Base-by-base conservation (phyloP, 2,329 filamentous ascomycete genomes). In the Gaeumannomyces tritici region DNA sequence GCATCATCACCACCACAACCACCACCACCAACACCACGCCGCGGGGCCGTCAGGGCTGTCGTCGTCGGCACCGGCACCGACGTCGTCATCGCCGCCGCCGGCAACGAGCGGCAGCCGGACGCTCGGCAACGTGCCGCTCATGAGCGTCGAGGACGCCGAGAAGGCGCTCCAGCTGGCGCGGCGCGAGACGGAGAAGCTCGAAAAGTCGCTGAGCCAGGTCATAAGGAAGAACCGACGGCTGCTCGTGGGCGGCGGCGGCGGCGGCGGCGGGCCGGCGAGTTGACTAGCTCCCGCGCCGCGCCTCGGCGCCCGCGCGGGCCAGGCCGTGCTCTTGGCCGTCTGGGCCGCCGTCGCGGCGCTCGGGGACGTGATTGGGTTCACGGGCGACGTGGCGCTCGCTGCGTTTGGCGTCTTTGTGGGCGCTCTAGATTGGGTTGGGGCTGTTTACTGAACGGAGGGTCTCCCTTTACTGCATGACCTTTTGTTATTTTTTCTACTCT, bases 61-160 rank as follows among this genome's bases (percentile, higher is more conserved):
- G 31, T 58, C 35, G 47, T 42, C 27, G 47, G 55, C 57, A 27
- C 63, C 11, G 62, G 31, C 7, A 33, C 58, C 35, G 54, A 42
- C 27, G 33, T 51, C 57, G 42, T 63, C 11, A 61, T 62, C 56
- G 65, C 69, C 55, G 66, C 67, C 61, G 67, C 66, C 51, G 21
- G 33, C 58, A 33, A 62, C 60, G 51, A 58, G n/a, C n/a, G n/a
- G 63, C 21, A 61, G 33, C 54, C 60, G 66, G 72, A 75, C 42
- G n/a, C 76, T 79, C 61, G 75, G 74, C 47, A 79, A 77, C 63
- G 82, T 84, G 65, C 80, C 81, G 6, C 73, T 85, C 9, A 82
- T 89, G 78, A 84, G 77, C 59, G 78, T 88, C 2, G 81, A 87
- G 65, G 87, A 89, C 64, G 82, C 85, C 2, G 87, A 89, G 74